phyloP scores from a whole-genome alignment of 106 monocot species.

The Apostasia shenzhenica region DNA sequence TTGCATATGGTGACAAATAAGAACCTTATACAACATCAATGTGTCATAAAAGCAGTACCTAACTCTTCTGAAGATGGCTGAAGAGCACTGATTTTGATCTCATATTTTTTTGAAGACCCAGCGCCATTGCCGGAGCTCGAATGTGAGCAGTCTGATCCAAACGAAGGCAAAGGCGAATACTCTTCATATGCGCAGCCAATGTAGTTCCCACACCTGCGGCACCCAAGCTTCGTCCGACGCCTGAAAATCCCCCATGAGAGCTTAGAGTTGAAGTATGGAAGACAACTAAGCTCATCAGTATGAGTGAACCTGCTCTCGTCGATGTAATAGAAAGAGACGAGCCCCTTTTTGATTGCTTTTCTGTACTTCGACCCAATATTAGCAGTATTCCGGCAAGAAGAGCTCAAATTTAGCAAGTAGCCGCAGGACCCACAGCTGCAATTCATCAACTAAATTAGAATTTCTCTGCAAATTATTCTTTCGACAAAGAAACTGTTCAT shows the following conservation, averaged over 20 bases:
- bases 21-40: neutral
- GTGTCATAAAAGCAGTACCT: slow-evolving; percentile 11
- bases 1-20: too few species aligned
- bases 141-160: slow-evolving; percentile 16
- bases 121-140: slow-evolving; percentile 21
- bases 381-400: slow-evolving; percentile 39
- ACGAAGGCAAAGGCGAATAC: slow-evolving; percentile 11
- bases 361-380: slow-evolving; percentile 52
- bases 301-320: slow-evolving; percentile 60
- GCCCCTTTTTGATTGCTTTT: slow-evolving; percentile 48
- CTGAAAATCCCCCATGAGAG: slow-evolving; percentile 54
- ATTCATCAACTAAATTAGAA: neutral
- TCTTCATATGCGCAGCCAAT: slow-evolving; percentile 45
- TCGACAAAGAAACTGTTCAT: neutral
- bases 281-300: slow-evolving; percentile 37
- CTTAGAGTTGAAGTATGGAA: slow-evolving; percentile 45
- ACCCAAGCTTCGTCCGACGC: slow-evolving; percentile 34
- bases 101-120: slow-evolving; percentile 32
- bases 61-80: slow-evolving; percentile 47
- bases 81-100: slow-evolving; percentile 39
- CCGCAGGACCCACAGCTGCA: slow-evolving; percentile 63
- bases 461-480: neutral
- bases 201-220: slow-evolving; percentile 44
- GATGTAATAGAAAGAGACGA: slow-evolving; percentile 39
- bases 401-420: slow-evolving; percentile 49